A percentile compares a stretch with the other conserved stretches of the same genome.
Conservation (phyloP, 2,329 filamentous ascomycete genomes). For the Pseudogymnoascus sp. region DNA sequence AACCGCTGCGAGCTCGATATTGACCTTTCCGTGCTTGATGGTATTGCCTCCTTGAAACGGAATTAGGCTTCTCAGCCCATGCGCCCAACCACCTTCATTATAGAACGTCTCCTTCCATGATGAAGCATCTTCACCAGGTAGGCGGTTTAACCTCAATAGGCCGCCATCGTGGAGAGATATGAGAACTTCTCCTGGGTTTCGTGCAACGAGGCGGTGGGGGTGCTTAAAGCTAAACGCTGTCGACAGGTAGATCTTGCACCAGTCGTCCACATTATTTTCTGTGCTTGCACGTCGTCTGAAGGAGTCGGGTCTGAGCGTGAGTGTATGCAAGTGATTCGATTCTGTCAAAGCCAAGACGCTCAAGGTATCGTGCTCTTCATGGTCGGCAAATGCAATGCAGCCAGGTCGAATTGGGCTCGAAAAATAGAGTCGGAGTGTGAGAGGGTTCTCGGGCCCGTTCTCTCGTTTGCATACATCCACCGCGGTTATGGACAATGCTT, state of each 20-base stretch:
- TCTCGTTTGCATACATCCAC: conserved; percentile 69
- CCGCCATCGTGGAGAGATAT: conserved; percentile 75
- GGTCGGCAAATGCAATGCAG: conserved; percentile 77
- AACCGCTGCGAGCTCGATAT: conserved; percentile 59
- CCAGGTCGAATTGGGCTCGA: conserved; percentile 61
- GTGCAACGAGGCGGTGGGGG: conserved; percentile 72
- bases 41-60: conserved; percentile 58
- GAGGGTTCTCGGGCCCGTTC: conserved; percentile 57
- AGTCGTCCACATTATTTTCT: conserved; percentile 65
- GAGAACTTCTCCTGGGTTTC: conserved; percentile 64
- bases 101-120: conserved; percentile 65
- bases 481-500: conserved; percentile 71
- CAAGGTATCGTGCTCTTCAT: conserved; percentile 66
- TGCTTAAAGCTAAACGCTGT: conserved; percentile 68
- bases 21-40: conserved; percentile 52
- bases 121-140: conserved; percentile 38
- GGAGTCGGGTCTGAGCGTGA: conserved; percentile 74
- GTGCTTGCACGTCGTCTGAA: conserved; percentile 63
- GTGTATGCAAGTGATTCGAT: conserved; percentile 70
- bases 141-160: conserved; percentile 61
- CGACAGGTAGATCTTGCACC: conserved; percentile 66
- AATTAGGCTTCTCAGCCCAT: conserved; percentile 57
- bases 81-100: conserved; percentile 63
- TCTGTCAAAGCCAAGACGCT: conserved; percentile 73
- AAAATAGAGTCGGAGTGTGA: conserved; percentile 73